phyloP scores from a whole-genome alignment of 2,329 filamentous ascomycete species.

The Microascus cirrosus region DNA sequence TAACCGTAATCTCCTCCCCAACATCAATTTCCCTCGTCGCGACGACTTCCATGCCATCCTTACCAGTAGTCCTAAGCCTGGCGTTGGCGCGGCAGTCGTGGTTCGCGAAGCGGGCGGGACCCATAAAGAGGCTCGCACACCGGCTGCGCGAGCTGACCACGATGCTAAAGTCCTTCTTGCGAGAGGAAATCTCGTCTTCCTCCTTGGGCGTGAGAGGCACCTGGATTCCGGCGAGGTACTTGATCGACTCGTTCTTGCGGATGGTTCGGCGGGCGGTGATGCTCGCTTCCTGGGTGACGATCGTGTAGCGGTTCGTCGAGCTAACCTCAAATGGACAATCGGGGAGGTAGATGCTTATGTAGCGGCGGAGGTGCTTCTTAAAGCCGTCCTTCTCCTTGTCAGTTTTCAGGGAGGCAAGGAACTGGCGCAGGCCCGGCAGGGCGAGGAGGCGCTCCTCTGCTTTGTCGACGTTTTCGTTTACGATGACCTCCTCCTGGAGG shows the following conservation, averaged over 20 bases:
- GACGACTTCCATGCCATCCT: conserved; percentile 83
- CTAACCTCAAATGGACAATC: conserved; percentile 90
- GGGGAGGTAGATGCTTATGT: conserved; percentile 83
- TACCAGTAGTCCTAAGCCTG: conserved; percentile 69
- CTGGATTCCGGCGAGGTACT: conserved; percentile 83
- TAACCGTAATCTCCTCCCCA: conserved; percentile 93
- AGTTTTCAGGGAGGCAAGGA: conserved; percentile 54
- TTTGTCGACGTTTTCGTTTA: conserved; percentile 58
- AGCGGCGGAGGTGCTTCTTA: conserved; percentile 72
- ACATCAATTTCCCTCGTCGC: conserved; percentile 70
- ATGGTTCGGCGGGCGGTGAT: conserved; percentile 74
- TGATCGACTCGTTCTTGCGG: conserved; percentile 73
- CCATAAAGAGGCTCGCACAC: conserved; percentile 82
- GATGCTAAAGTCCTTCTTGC: conserved; percentile 91
- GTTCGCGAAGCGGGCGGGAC: conserved; percentile 91
- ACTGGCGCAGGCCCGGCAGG: conserved; percentile 64
- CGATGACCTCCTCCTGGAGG: conserved; percentile 55
- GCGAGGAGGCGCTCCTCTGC: conserved; percentile 65
- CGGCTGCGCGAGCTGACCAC: conserved; percentile 90
- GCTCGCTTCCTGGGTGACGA: conserved; percentile 78
- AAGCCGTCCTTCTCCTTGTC: conserved; percentile 81
- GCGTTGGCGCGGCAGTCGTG: conserved; percentile 95
- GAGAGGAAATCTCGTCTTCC: conserved; percentile 67
- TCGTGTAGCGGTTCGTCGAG: conserved; percentile 90
- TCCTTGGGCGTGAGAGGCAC: conserved; percentile 89